Conservation (phyloP, 495 filamentous ascomycete genomes). For the Hypomontagnella monticulosa region DNA sequence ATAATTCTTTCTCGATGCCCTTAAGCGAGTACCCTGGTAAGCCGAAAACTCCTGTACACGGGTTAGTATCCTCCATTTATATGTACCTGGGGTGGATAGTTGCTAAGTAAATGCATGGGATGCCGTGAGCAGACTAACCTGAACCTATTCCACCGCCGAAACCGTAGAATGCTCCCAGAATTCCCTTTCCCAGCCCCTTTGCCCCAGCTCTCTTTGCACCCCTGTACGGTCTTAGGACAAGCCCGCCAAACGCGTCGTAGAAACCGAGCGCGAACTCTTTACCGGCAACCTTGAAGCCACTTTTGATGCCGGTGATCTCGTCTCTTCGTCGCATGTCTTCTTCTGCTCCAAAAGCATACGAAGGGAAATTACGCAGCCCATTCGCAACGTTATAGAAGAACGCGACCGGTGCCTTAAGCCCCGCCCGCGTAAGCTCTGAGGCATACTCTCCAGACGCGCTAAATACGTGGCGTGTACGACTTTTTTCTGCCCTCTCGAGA, state of each 20-base stretch:
- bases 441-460: constrained; percentile 37
- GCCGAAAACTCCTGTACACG: constrained; percentile 51
- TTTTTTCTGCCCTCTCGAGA: constrained; percentile 19
- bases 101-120: background rate
- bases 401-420: constrained; percentile 40
- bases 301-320: constrained; percentile 66
- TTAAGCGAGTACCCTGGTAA: constrained; percentile 68
- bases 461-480: constrained; percentile 27
- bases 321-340: constrained; percentile 61
- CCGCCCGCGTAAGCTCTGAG: constrained; percentile 19
- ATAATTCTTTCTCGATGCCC: constrained; percentile 69
- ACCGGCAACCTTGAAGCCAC: constrained; percentile 62
- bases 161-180: constrained; percentile 5
- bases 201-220: constrained; percentile 51
- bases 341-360: constrained; percentile 9
- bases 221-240: constrained; percentile 49
- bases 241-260: constrained; percentile 48
- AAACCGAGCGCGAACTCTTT: constrained; percentile 58
- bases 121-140: constrained; percentile 2
- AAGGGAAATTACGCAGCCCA: constrained; percentile 32
- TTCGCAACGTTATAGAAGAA: constrained; percentile 48
- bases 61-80: background rate
- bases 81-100: background rate
- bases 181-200: constrained; percentile 53
- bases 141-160: constrained; percentile 2